Evolutionary conservation across 768 basidiomycete genomes (phyloP), one percentile per base, ranked within the genome.

Genomic region (Auriscalpium vulgare): DNA sequence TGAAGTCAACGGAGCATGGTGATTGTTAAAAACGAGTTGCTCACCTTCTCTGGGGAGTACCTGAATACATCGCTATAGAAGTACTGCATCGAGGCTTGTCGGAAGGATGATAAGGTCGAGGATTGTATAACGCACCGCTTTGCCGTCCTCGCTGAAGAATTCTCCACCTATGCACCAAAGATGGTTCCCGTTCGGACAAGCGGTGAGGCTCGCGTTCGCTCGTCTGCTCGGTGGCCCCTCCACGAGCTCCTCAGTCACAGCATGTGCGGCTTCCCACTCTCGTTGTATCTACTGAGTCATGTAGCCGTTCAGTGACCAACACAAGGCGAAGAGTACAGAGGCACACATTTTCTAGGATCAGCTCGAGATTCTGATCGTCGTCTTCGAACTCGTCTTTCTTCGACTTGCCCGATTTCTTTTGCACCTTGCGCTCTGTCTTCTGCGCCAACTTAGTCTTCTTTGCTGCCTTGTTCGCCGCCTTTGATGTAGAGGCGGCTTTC

Each of bases 11-110:
- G 1, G 23, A n/a, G 19, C 3, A 37, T 7, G 14, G 8, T 1
- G 14, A 4, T 11, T 17, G 2, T 17, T 11, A 17, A 29, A 21
- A 2, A 43, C 16, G 37, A 43, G 37, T 13, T 3, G 58, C 69
- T 14, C 37, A 81, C 83, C 75, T 91, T 91, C 38, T 91, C 89
- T 0, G 91, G 88, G 1, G 85, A 78, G 68, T 95, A 95, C 19
- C 93, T 77, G 68, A 86, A 94, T 0, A 91, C 83, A 62, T 94
- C 92, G 61, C 86, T 88, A 71, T 92, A 93, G 69, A 92, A 91
- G 66, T 91, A 81, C 87, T 90, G 50, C 4, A 19, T 10, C 19
- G 2, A 23, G 35, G 13, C 8, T 4, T 47, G 21, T 9, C 16
- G 43, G 44, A 38, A 51, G 6, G n/a, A 40, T 11, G 10, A 43